Evolutionary conservation across 495 filamentous ascomycete species (phyloP), one percentile per base, ranked within the genome.

Genomic region (Annulohypoxylon nitens): DNA sequence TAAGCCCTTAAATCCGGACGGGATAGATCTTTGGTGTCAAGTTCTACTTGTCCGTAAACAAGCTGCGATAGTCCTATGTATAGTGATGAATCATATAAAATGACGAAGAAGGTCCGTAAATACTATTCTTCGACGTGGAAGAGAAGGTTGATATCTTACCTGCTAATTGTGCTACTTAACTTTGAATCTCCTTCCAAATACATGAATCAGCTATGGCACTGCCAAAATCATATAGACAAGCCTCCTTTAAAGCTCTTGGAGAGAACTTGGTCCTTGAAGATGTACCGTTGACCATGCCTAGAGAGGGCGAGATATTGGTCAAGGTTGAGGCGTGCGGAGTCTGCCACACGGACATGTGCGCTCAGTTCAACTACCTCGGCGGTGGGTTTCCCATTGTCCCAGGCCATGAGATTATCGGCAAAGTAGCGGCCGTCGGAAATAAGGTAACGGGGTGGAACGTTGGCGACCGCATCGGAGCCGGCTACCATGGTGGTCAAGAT

Each of bases 391-490:
- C 86, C n/a, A 73, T 81, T 3, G 75, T 80, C 2, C 85, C 85
- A 0, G 85, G 85, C 10, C 84, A 87, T 63, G 85, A 88, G 62
- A 78, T 87, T 37, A 84, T 87, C 62, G 85, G 85, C 18, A 71
- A 75, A 3, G 82, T 88, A 9, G 86, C 75, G 16, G 84, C 84
- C 12, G 79, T 85, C 18, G 83, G 87, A 6, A 84, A 77, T 16
- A 80, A 23, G 20, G 20, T 23, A 1, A 75, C 62, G 1, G 68
- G 67, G 2, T 86, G 82, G 81, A 80, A 78, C 30, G 64, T 83
- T 14, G 82, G 83, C 20, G 85, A 86, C 66, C 80, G 84, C 4
- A 76, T 86, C 58, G 83, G 84, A 11, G 80, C 77, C 62, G 83
- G 77, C 3, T 87, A 82, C 80, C 85, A 86, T 63, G 84, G 85